Percentiles rank a stretch among this genome's conserved stretches.
These are phyloP conservation scores for Penicillium longicatenatum DNA, from an alignment of 495 filamentous ascomycete species.

Conservation along the genomic window DNA sequence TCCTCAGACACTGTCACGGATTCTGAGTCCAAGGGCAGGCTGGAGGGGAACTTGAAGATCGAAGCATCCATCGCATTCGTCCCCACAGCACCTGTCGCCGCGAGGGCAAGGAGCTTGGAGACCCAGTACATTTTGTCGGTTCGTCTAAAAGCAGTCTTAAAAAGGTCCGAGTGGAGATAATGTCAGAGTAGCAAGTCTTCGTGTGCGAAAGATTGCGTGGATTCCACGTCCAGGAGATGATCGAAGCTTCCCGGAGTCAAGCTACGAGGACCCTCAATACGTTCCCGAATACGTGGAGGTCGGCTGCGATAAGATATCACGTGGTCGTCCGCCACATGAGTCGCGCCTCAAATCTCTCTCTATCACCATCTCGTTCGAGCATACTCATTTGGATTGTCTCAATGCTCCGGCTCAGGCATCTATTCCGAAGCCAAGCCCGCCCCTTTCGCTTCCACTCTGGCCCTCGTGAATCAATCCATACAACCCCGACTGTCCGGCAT, in stretches of 20 bases:
- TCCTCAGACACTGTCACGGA: constrained; percentile 37
- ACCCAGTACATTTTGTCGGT: constrained; percentile 32
- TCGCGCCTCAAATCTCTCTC: constrained; percentile 4
- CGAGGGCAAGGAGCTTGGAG: constrained; percentile 32
- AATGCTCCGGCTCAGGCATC: constrained; percentile 42
- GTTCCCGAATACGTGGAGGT: constrained; percentile 2
- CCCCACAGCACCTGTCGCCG: constrained; percentile 26
- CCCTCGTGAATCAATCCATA: constrained; percentile 18
- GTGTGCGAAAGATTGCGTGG: not conserved
- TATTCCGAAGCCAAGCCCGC: constrained; percentile 32
- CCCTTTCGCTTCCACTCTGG: constrained; percentile 25
- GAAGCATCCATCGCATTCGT: constrained; percentile 36
- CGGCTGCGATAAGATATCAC: constrained; percentile 28
- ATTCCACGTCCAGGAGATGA: not conserved
- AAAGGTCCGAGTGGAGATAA: not conserved
- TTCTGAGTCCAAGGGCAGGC: not conserved
- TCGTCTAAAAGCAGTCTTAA: not conserved
- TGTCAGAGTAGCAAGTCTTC: not conserved
- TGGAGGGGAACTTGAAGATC: constrained; percentile 38
- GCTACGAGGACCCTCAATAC: not conserved
- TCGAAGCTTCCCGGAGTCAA: constrained; percentile 1
- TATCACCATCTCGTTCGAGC: constrained; percentile 3
- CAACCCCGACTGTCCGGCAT: constrained; percentile 31
- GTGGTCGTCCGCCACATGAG: constrained; percentile 14
- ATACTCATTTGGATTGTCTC: constrained; percentile 23